Percentiles rank a stretch among this genome's conserved stretches.
phyloP scores from a whole-genome alignment of 2,329 filamentous ascomycete genomes.

The Metarhizium brunneum region DNA sequence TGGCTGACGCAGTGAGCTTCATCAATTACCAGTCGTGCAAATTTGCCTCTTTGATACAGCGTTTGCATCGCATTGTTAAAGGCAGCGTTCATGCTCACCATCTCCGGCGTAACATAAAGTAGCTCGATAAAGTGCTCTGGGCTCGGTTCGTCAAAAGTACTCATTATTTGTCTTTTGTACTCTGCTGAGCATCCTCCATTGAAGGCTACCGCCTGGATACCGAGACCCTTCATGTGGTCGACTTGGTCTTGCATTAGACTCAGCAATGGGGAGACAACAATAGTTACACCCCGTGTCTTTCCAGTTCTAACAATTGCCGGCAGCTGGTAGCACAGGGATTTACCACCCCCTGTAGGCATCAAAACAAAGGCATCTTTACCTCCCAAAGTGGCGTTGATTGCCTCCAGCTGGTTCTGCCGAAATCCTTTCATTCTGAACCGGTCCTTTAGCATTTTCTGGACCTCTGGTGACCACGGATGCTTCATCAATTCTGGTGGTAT shows the following conservation, averaged over 20 bases:
- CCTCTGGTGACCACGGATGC: constrained; percentile 76
- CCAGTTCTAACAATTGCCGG: constrained; percentile 78
- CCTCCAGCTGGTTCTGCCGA: constrained; percentile 83
- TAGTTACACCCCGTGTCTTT: constrained; percentile 74
- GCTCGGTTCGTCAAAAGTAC: constrained; percentile 48
- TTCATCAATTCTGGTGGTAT: constrained; percentile 49
- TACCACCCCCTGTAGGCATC: constrained; percentile 96
- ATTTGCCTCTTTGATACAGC: constrained; percentile 59
- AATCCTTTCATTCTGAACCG: constrained; percentile 81
- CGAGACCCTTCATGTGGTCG: constrained; percentile 62
- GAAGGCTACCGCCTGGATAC: constrained; percentile 72
- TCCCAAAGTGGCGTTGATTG: constrained; percentile 83
- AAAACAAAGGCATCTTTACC: constrained; percentile 90
- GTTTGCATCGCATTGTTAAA: constrained; percentile 58
- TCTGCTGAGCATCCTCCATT: constrained; percentile 64
- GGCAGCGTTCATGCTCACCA: constrained; percentile 72
- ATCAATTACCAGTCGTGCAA: constrained; percentile 91
- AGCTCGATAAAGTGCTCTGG: constrained; percentile 75
- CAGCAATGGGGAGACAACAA: constrained; percentile 89
- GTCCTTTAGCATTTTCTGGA: constrained; percentile 70
- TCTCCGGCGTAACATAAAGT: constrained; percentile 93
- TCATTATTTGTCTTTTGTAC: constrained; percentile 58
- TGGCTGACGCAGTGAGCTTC: constrained; percentile 99
- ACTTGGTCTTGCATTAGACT: constrained; percentile 98
- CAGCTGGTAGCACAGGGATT: constrained; percentile 93